Base-by-base conservation (phyloP, 345 rosid species). In the Abelmoschus esculentus region DNA sequence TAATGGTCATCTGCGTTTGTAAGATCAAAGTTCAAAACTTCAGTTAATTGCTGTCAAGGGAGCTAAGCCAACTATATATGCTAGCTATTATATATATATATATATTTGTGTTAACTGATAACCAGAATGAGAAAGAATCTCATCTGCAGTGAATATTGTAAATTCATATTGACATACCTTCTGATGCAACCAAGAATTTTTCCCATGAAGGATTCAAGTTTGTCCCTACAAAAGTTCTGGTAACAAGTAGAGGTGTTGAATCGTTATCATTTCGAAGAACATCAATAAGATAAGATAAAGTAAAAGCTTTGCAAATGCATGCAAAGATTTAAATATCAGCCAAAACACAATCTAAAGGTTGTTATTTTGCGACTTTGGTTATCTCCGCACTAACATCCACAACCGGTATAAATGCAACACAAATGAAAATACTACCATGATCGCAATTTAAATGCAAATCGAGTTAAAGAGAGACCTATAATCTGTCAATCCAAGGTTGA, bases 161-260 rank as follows among this genome's bases (percentile, higher is more conserved):
- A 34, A 55, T 40, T 54, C 13, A 0, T 5, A 42, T 19, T 14
- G 36, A 55, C 61, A 78, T 80, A 91, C 98, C 97, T 81, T 85
- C 69, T 69, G 97, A 93, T 73, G 82, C 70, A 78, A 81, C 86
- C 71, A 91, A 82, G 79, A 91, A 93, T 63, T 61, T 83, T 70
- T 91, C 91, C 97, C 98, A 89, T 68, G 66, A 64, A 74, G 97
- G 91, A 84, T 80, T 89, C 77, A 93, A 78, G 78, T 91, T 91
- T 15, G 98, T 88, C 61, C 97, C 97, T 61, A 88, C 82, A 79
- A 91, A 89, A 58, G 97, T 86, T 89, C 96, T 87, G 87, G 62
- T 61, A 72, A 75, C 73, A 81, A 64, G 65, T n/a, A 74, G 60
- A 76, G 38, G 55, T n/a, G 53, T 65, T 15, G 42, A 67, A 65